Evolutionary conservation across 805 yeast species (phyloP), one percentile per base, ranked within the genome.

Genomic region (Citeromyces matritensis): DNA sequence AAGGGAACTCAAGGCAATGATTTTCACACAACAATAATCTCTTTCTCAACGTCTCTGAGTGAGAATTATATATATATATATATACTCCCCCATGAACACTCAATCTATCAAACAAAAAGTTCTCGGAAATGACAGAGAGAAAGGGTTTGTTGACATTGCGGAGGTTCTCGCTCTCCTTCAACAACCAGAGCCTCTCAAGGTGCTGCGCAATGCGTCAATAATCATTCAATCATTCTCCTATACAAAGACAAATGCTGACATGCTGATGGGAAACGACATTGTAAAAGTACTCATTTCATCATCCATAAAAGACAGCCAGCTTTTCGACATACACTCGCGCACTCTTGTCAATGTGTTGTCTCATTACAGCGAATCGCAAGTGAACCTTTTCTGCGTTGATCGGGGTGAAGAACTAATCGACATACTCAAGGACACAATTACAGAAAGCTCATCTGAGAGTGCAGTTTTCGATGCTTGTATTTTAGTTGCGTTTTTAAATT

Each of bases 101-200:
- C 30, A 37, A n/a, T 9, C 33, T 3, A 14, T 48, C 12, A 45
- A 43, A 26, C 23, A 38, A 8, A 37, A 39, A 8, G 39, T 45
- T 10, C 29, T 51, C 31, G 56, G 56, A 9, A 51, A 51, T 30
- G 56, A 49, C 37, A 43, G 42, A 33, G 45, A 42, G 29, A 51
- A 49, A 29, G 30, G 30, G 10, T 38, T 35, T 21, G 25, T 48
- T 23, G 32, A 35, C 8, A 27, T 23, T 4, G 19, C 27, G 12
- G 33, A 32, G 5, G 15, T 30, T 9, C 38, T 47, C 19, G 29
- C 30, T 50, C 11, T 30, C 33, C 5, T 12, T 27, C 3, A 41
- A 41, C 10, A 24, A 39, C 1, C 36, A 47, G n/a, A n/a, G n/a
- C n/a, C n/a, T 23, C 33, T 23, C 11, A 13, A 19, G 3, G 30